Percentiles rank a stretch among this genome's conserved stretches.
These are phyloP conservation scores for Aspergillus quadrilineatus DNA, from an alignment of 2,329 filamentous ascomycete species.

Conservation along the genomic window DNA sequence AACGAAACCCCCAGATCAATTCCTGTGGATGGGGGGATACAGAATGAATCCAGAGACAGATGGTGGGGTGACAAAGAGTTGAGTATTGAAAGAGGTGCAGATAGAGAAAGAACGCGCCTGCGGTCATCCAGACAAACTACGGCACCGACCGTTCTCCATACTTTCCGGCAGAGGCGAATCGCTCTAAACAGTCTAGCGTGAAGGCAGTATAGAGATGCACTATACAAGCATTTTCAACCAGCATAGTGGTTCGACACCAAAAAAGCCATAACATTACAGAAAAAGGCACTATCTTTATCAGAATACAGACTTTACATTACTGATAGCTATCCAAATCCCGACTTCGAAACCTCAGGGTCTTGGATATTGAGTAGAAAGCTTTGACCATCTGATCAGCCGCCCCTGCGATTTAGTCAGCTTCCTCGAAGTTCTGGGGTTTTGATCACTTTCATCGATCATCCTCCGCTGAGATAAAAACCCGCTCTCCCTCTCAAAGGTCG, in stretches of 20 bases:
- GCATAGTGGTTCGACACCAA: not conserved
- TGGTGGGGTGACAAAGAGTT: not conserved
- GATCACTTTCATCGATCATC: slow-evolving; percentile 1
- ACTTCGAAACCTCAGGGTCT: not conserved
- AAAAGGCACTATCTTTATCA: too few relatives aligned
- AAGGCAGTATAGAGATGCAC: not conserved
- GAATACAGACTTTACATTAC: not conserved
- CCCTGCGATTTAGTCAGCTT: slow-evolving; percentile 26
- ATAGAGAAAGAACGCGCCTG: slow-evolving; percentile 10
- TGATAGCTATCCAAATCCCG: not conserved
- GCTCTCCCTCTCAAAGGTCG: not conserved
- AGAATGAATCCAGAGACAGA: not conserved
- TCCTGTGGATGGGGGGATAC: not conserved
- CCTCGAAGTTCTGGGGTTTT: slow-evolving; percentile 13
- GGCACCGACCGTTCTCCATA: slow-evolving; percentile 8
- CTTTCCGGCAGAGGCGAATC: slow-evolving; percentile 13
- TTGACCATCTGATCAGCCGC: slow-evolving; percentile 28
- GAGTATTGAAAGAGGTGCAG: not conserved
- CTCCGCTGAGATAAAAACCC: slow-evolving; percentile 1
- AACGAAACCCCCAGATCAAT: not conserved
- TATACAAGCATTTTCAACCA: not conserved
- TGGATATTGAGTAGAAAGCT: slow-evolving; percentile 16
- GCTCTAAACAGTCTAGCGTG: slow-evolving; percentile 10
- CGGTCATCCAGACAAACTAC: slow-evolving; percentile 11
- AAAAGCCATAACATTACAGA: not conserved